phyloP scores from a whole-genome alignment of 1,284 basidiomycete species.

The Heterobasidion irregulare region DNA sequence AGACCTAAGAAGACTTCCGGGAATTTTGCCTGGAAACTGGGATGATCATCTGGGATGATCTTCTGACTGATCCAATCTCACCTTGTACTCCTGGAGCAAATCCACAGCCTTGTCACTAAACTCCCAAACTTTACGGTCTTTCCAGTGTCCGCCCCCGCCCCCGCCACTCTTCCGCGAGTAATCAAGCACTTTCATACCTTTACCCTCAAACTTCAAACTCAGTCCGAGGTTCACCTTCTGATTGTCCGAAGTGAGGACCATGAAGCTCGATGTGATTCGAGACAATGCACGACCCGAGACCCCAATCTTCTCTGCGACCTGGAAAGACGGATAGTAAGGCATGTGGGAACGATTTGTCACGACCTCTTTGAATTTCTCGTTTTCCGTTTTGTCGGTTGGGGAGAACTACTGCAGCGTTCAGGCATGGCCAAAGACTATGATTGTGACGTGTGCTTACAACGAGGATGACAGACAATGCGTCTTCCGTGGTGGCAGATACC shows the following conservation, averaged over 20 bases:
- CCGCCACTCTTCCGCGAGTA: constrained; percentile 67
- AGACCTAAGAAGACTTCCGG: constrained; percentile 76
- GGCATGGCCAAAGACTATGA: neutral
- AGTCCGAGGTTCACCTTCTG: constrained; percentile 88
- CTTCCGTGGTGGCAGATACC: constrained; percentile 64
- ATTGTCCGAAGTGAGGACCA: constrained; percentile 72
- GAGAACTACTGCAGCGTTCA: constrained; percentile 57
- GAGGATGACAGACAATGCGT: constrained; percentile 68
- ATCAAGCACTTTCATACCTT: constrained; percentile 92
- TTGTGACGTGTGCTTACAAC: constrained; percentile 46
- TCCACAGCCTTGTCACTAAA: constrained; percentile 84
- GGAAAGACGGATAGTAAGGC: constrained; percentile 73
- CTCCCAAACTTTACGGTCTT: constrained; percentile 80
- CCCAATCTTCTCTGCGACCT: constrained; percentile 60
- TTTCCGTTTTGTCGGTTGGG: constrained; percentile 73
- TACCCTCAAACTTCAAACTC: constrained; percentile 94
- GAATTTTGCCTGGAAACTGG: constrained; percentile 46
- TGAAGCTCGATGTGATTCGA: constrained; percentile 88
- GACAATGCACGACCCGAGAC: constrained; percentile 74
- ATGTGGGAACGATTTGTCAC: constrained; percentile 48
- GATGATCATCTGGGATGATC: neutral
- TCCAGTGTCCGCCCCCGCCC: too few species aligned
- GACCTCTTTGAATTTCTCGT: constrained; percentile 65
- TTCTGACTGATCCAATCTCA: constrained; percentile 16
- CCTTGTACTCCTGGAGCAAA: constrained; percentile 81